Evolutionary conservation across 306 rosid genomes (phyloP), one percentile per base, ranked within the genome.

Genomic region (Calophaca sinica): DNA sequence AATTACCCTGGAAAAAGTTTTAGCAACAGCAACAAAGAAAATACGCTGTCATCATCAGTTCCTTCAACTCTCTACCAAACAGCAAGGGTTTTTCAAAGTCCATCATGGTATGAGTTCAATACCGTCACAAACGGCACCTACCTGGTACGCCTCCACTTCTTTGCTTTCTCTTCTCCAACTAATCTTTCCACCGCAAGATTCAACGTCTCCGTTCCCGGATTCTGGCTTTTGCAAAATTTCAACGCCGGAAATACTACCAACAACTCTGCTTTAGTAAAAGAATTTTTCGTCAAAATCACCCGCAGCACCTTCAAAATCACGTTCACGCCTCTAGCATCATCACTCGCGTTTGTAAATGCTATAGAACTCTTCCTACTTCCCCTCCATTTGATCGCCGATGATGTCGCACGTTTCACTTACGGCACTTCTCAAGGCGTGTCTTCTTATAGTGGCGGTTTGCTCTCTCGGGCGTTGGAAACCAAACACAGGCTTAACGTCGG

Each of bases 121-220:
- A 57, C 76, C 31, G 3, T 4, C 0, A 2, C 70, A 3, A 8
- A 0, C 9, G 79, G 73, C n/a, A 70, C 78, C 54, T 81, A 82
- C 74, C 3, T 84, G 41, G 61, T 87, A 29, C 90, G 90, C 50
- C 84, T 87, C 15, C 90, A 89, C 57, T 89, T 89, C 82, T 79
- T 51, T 2, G 68, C 88, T 4, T 86, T 86, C 75, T 6, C 74
- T 36, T 73, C 85, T 0, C 6, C 74, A 5, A 3, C 1, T 2
- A 62, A 69, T 20, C 79, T 86, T 10, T 55, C 83, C 2, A 9
- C 54, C 0, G 92, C 89, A 9, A 66, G 33, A 7, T 89, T 87
- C 83, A 70, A 78, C 36, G 90, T 87, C 68, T 63, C 80, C 0
- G 77, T 79, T 14, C 50, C 74, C 8, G 20, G 52, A 0, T 85